These are phyloP conservation scores for Ophiocordyceps sinensis DNA, from an alignment of 2,329 filamentous ascomycete species.

Conservation along the genomic window DNA sequence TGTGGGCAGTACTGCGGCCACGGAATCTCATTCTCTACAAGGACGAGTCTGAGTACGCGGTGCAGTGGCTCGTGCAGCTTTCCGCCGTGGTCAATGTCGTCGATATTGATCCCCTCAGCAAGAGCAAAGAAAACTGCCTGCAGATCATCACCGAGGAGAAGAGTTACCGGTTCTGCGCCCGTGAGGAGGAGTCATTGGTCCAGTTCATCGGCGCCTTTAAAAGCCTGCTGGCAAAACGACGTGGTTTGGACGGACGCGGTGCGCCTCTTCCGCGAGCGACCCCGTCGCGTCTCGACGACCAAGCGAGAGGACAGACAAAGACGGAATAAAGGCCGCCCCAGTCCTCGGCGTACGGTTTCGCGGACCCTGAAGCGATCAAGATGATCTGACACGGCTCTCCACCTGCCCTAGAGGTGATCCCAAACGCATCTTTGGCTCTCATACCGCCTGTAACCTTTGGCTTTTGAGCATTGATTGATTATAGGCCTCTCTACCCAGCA, in stretches of 20 bases:
- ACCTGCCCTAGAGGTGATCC: no score
- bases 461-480: no score
- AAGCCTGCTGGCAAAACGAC: slow-evolving; percentile 60
- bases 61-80: slow-evolving; percentile 68
- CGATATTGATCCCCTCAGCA: slow-evolving; percentile 78
- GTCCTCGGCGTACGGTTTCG: no score
- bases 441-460: no score
- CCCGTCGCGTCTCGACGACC: background rate
- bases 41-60: slow-evolving; percentile 79
- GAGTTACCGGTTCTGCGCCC: slow-evolving; percentile 61
- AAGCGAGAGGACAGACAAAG: background rate
- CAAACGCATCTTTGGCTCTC: no score
- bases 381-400: no score
- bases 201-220: slow-evolving; percentile 85
- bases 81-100: slow-evolving; percentile 74
- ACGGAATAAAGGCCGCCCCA: background rate
- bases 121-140: slow-evolving; percentile 72
- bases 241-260: slow-evolving; percentile 41
- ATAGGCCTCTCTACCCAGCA: no score
- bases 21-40: slow-evolving; percentile 85
- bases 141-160: slow-evolving; percentile 92
- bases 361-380: no score
- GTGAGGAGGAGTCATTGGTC: slow-evolving; percentile 68
- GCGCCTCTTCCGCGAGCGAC: slow-evolving; percentile 11
- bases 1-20: slow-evolving; percentile 83